Evolutionary conservation across 208 protist species (phyloP), one percentile per base, ranked within the genome.

Genomic region (Crithidia expoeki): DNA sequence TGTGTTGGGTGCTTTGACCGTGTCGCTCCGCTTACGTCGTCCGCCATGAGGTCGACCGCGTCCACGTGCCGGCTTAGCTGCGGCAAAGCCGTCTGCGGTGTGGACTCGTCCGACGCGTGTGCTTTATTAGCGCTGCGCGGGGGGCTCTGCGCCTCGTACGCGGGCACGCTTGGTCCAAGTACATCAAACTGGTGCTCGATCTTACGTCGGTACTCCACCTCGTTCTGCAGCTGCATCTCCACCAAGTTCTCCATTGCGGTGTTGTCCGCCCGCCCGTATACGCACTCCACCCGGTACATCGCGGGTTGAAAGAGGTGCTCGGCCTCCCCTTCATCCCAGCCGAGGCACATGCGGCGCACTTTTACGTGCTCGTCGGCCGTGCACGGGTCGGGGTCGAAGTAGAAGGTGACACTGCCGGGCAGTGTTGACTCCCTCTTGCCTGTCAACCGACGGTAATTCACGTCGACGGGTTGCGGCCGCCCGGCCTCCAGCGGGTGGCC

Each of bases 321-420:
- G 19, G 58, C 62, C 69, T 87, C 85, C 9, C 85, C 85, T 52
- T 88, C 85, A 50, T 91, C 67, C 83, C 85, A 91, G 34, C 36
- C 28, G 23, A 83, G 60, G 14, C 80, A 86, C 46, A 49, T 40
- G 27, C 63, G 63, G 46, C 67, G 49, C 9, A 88, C 59, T 56
- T 62, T 84, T 14, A 34, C 44, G 46, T 77, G 72, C 40, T 86
- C 79, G 6, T 74, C 58, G 14, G 61, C 14, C 27, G 58, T 72
- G 63, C 72, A 77, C 19, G 72, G 72, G 51, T 77, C 50, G 30
- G 72, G 72, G 58, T 77, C 72, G 33, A 67, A 42, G 64, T 72
- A 67, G 40, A 72, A 72, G 33, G 57, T 56, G 7, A 65, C 58
- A 16, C 55, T 47, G 59, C 38, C 52, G 21, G 64, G 75, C 80